These are phyloP conservation scores for Phyllosticta capitalensis DNA, from an alignment of 2,329 filamentous ascomycete species.

Conservation along the genomic window DNA sequence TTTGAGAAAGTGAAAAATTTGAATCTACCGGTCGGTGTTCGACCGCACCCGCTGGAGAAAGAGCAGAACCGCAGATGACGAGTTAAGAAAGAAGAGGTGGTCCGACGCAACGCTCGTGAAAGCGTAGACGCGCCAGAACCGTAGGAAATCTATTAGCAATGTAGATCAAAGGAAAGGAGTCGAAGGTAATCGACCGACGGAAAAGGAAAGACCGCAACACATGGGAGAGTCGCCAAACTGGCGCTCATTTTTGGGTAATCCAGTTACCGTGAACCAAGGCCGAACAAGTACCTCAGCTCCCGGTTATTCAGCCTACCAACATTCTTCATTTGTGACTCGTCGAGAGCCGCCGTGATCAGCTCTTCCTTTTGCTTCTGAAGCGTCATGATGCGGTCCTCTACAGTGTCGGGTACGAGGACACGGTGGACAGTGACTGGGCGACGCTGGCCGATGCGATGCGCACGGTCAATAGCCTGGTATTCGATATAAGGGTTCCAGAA, in stretches of 20 bases:
- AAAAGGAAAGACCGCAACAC: not conserved
- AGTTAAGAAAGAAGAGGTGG: not conserved
- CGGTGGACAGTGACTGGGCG: constrained; percentile 69
- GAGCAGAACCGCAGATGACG: not conserved
- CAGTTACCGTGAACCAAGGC: not conserved
- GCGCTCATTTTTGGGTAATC: not conserved
- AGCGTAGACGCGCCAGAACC: not conserved
- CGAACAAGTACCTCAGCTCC: constrained; percentile 65
- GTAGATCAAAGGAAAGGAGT: not conserved
- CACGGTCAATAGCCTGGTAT: constrained; percentile 83
- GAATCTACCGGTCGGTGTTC: not conserved
- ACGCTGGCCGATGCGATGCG: constrained; percentile 76
- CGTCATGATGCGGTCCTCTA: constrained; percentile 76
- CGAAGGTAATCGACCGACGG: not conserved
- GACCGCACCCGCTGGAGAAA: not conserved
- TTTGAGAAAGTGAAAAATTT: not conserved
- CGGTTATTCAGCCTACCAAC: constrained; percentile 55
- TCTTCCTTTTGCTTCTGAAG: constrained; percentile 71
- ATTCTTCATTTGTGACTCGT: constrained; percentile 59
- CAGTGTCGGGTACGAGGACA: constrained; percentile 64
- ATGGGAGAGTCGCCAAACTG: not conserved
- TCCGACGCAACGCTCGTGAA: not conserved
- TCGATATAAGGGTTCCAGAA: constrained; percentile 95
- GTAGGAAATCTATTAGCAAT: not conserved
- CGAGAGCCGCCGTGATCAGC: constrained; percentile 68